Evolutionary conservation across 2,329 filamentous ascomycete species (phyloP), one percentile per base, ranked within the genome.

Genomic region (Parascedosporium putredinis): DNA sequence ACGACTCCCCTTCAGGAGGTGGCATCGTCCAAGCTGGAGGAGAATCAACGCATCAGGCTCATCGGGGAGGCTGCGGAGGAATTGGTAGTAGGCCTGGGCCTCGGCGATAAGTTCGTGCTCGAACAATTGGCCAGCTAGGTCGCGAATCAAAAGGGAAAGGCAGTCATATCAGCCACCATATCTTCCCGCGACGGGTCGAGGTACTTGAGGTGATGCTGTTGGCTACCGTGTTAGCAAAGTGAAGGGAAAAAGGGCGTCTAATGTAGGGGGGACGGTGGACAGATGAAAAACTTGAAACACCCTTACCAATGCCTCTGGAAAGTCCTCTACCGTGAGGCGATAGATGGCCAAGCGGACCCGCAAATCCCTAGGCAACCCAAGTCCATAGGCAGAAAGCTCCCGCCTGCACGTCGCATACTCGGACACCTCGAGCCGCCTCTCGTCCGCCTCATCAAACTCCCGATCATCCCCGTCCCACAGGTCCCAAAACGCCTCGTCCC

Each of bases 281-380:
- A n/a, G n/a, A n/a, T n/a, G n/a, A n/a, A n/a, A n/a, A n/a, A n/a
- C n/a, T n/a, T n/a, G n/a, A n/a, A n/a, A n/a, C n/a, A 29, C 29
- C 67, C 76, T 68, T 71, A 87, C 84, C 67, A 86, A 72, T 16
- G 88, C 89, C 68, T 97, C 91, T 12, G 79, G 69, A 20, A 78
- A 69, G 23, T 83, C 69, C 1, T 79, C 81, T 52, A 88, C 70
- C 50, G 80, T 82, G 31, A 95, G 67, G n/a, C 93, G 81, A 61
- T 88, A 91, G 3, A 91, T 70, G 3, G 87, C 91, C 54, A 98
- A 70, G 60, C 91, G 93, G 25, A 88, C 78, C 18, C 91, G 82
- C 38, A 98, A 71, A 56, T 96, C 89, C 4, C 90, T 64, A 0
- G 90, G 91, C 34, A 96, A 70, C 1, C 82, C 80, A 34, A 75